Base-by-base conservation (phyloP, 768 basidiomycete genomes). In the Rickenella mellea region DNA sequence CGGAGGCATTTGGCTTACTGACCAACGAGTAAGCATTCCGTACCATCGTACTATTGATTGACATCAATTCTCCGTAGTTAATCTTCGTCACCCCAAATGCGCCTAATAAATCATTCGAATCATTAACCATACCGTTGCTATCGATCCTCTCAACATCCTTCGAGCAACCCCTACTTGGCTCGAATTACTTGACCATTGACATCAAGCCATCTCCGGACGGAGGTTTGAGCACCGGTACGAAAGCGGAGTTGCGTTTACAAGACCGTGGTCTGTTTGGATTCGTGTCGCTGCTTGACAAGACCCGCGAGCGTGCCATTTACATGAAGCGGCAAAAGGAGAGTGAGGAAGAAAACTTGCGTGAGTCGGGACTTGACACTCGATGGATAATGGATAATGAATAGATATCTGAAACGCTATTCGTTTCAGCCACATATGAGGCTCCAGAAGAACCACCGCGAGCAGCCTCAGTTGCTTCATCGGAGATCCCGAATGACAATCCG, bases 201-300 rank as follows among this genome's bases (percentile, higher is more conserved):
- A 63, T 89, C 53, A 75, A 70, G 50, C 84, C 87, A 5, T 69
- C 82, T 2, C 55, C 70, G 1, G 76, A 68, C 10, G 84, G 85
- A n/a, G 80, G 79, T 8, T 63, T 88, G 27, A 71, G 73, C 0
- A 61, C 71, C 2, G 82, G 81, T 2, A 81, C 82, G 11, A 71
- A 59, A 40, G 73, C 71, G 3, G 83, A 87, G 58, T 62, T 88
- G 29, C 73, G 84, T 42, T 72, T 84, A 56, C 74, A 71, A 55
- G 71, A 83, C 54, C 67, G 71, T 32, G 72, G 76, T 10, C 75
- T 87, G 67, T 85, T 86, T 52, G 68, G 77, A 55, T 90, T 90
- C 51, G 76, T 80, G 27, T 74, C 71, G 37, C 57, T 76, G 20
- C 60, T 90, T 40, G 83, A 85, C 63, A 88, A 88, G 68, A 75